Evolutionary conservation across 108 stramenopile genomes (phyloP).

Genomic region (Cyclotella distinguenda): DNA sequence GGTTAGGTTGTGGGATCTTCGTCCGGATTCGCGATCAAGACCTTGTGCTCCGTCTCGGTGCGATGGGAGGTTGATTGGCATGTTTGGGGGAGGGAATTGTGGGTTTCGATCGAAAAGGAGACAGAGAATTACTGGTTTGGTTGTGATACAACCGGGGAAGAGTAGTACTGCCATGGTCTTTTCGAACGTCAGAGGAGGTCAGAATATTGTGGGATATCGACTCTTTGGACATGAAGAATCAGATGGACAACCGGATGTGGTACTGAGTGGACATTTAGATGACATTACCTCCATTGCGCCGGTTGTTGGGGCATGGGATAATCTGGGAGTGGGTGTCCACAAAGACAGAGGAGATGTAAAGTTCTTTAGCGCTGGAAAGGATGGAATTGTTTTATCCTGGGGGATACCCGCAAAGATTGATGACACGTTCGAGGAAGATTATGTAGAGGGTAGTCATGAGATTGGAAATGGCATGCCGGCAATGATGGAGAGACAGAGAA

Average conservation of each 20-base stretch:
- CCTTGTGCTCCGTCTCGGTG: no score
- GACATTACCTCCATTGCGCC: constrained; percentile 51
- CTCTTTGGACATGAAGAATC: constrained; percentile 27
- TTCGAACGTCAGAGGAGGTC: constrained; percentile 3
- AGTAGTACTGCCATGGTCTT: constrained; percentile 28
- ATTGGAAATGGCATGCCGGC: not conserved
- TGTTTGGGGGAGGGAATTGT: no score
- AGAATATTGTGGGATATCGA: constrained; percentile 52
- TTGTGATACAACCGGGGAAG: no score
- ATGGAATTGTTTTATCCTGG: constrained; percentile 83
- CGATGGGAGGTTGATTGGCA: constrained; percentile 40
- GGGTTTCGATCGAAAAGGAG: constrained; percentile 7
- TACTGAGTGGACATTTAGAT: constrained; percentile 63
- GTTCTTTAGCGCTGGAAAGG: constrained; percentile 62
- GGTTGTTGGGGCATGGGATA: constrained; percentile 28
- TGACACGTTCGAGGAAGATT: not conserved
- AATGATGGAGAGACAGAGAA: not conserved
- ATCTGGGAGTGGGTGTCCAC: constrained; percentile 14
- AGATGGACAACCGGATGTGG: constrained; percentile 53
- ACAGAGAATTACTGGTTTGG: no score
- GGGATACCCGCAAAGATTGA: constrained; percentile 30
- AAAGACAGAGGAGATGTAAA: constrained; percentile 22
- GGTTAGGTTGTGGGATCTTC: constrained; percentile 71
- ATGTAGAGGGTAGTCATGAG: not conserved
- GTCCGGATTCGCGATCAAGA: constrained; percentile 51